Evolutionary conservation across 495 filamentous ascomycete species (phyloP).

Genomic region (Penicillium diatomitis): DNA sequence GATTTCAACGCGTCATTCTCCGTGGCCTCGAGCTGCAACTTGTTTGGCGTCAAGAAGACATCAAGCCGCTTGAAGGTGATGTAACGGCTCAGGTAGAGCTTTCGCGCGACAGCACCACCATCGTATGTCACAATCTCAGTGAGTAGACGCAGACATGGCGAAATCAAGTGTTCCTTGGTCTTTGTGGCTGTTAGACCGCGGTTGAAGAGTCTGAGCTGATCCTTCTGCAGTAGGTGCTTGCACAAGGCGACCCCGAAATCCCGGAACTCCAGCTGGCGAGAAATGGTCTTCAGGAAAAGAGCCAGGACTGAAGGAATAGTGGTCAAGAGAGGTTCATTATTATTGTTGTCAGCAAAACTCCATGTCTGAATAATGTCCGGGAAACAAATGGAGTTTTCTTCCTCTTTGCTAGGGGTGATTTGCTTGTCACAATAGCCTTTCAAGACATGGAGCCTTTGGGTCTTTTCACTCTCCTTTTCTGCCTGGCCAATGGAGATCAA

Average conservation of each 20-base stretch:
- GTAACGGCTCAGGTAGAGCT: constrained; percentile 58
- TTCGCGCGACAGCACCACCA: constrained; percentile 64
- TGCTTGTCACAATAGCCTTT: constrained; percentile 64
- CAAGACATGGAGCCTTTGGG: constrained; percentile 51
- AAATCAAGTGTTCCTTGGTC: constrained; percentile 75
- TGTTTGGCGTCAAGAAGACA: constrained; percentile 37
- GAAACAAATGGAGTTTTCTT: constrained; percentile 51
- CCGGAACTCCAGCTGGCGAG: constrained; percentile 57
- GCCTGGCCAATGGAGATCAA: constrained; percentile 52
- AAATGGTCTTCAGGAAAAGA: constrained; percentile 65
- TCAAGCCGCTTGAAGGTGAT: constrained; percentile 67
- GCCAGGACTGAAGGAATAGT: constrained; percentile 66
- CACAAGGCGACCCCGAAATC: constrained; percentile 63
- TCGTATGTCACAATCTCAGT: constrained; percentile 72
- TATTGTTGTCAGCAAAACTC: constrained; percentile 61
- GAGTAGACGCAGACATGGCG: constrained; percentile 69
- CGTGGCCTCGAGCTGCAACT: constrained; percentile 38
- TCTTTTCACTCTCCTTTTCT: constrained; percentile 38
- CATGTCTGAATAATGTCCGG: constrained; percentile 70
- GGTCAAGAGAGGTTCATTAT: constrained; percentile 66
- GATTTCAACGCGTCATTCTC: constrained; percentile 49
- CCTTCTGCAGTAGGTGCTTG: constrained; percentile 61
- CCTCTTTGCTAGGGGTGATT: constrained; percentile 43
- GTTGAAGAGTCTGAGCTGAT: constrained; percentile 62
- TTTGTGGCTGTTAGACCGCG: constrained; percentile 63